Evolutionary conservation across 768 basidiomycete species (phyloP).

Genomic region (Mycena albidolilacea): DNA sequence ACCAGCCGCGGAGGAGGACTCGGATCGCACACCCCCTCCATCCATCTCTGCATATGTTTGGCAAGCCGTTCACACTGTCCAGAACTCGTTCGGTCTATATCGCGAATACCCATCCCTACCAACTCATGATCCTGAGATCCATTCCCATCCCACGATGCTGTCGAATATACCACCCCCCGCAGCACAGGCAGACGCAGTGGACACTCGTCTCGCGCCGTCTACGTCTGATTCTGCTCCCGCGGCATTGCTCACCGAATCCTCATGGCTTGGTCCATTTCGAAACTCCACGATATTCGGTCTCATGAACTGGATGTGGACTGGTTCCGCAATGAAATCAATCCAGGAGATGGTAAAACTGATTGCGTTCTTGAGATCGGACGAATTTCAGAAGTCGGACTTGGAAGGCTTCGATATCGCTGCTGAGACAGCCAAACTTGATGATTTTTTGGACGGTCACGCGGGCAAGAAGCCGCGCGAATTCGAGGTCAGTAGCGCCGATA

Average conservation of each 20-base stretch:
- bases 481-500: too few relatives aligned
- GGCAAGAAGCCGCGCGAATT: too few relatives aligned
- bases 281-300: background rate
- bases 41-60: background rate
- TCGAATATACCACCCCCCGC: background rate
- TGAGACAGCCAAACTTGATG: background rate
- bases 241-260: background rate
- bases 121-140: background rate
- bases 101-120: background rate
- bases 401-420: background rate
- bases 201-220: background rate
- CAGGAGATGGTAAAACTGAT: background rate
- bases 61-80: background rate
- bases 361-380: background rate
- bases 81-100: too few relatives aligned
- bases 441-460: too few relatives aligned
- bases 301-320: too few relatives aligned
- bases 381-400: conserved; percentile 4
- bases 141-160: background rate
- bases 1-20: too few relatives aligned
- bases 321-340: background rate
- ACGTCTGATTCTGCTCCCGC: too few relatives aligned
- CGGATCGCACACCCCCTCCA: too few relatives aligned
- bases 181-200: background rate
- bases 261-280: background rate